Percentiles rank a stretch among this genome's conserved stretches.
phyloP scores from a whole-genome alignment of 331 rosid genomes.

The Saraca asoca region DNA sequence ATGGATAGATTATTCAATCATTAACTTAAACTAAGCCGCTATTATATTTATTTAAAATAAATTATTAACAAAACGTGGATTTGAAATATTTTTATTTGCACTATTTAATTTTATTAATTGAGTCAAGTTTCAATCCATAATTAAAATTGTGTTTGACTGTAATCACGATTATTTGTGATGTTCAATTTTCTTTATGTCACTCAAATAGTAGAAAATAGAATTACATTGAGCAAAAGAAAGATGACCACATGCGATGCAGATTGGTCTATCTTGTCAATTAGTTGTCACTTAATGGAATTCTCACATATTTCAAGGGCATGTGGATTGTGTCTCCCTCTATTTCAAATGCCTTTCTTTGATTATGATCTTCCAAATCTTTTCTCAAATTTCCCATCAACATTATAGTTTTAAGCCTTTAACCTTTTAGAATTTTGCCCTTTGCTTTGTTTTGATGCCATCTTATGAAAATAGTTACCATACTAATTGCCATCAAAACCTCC shows the following conservation, averaged over 20 bases:
- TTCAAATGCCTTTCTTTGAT: constrained; percentile 46
- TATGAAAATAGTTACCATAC: constrained; percentile 38
- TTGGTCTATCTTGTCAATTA: constrained; percentile 62
- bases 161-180: constrained; percentile 41
- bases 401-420: constrained; percentile 31
- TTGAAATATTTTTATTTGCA: too few relatives aligned
- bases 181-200: constrained; percentile 32
- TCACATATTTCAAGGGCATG: constrained; percentile 59
- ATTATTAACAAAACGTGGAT: too few relatives aligned
- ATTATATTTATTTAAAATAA: too few relatives aligned
- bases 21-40: too few relatives aligned
- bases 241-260: constrained; percentile 29
- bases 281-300: constrained; percentile 56
- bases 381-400: constrained; percentile 51
- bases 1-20: too few relatives aligned
- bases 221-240: constrained; percentile 35
- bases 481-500: constrained; percentile 29
- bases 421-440: constrained; percentile 41
- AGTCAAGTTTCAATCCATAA: too few relatives aligned
- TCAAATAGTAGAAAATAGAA: constrained; percentile 29
- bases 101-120: too few relatives aligned
- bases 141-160: too few relatives aligned
- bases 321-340: constrained; percentile 75
- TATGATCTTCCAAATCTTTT: constrained; percentile 47
- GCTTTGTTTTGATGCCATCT: constrained; percentile 38